Percentiles rank a stretch among this genome's conserved stretches.
Conservation (phyloP, 202 grass and related monocot genomes). For the Setaria viridis region DNA sequence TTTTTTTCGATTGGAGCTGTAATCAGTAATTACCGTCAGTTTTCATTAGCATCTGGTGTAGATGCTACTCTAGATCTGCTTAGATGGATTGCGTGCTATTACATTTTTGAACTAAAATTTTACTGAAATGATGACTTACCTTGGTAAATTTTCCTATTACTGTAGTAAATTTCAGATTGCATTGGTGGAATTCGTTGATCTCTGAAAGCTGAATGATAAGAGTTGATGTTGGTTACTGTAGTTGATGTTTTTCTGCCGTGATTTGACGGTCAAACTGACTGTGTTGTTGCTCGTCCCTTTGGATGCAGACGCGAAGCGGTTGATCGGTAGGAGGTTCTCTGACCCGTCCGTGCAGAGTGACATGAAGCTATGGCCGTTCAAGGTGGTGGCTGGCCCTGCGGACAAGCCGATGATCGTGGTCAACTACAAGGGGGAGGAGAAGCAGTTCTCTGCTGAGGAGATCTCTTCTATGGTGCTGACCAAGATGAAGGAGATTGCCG, state of each 20-base stretch:
- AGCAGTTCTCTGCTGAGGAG: constrained; percentile 79
- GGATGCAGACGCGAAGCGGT: constrained; percentile 77
- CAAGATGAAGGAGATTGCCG: constrained; percentile 85
- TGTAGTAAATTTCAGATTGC: not conserved
- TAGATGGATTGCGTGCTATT: not conserved
- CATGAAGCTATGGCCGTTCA: constrained; percentile 95
- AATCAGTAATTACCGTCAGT: not conserved
- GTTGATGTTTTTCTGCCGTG: not conserved
- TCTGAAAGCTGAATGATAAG: not conserved
- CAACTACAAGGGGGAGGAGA: constrained; percentile 90
- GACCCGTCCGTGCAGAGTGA: constrained; percentile 85
- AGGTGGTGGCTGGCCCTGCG: constrained; percentile 68
- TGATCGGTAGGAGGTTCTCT: constrained; percentile 77
- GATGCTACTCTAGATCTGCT: not conserved
- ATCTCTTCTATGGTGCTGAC: constrained; percentile 90
- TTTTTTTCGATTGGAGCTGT: not conserved
- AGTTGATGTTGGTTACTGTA: too few relatives aligned
- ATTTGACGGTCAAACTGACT: constrained; percentile 3
- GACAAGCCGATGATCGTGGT: constrained; percentile 95
- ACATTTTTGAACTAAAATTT: not conserved
- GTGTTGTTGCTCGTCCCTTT: not conserved
- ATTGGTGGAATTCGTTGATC: not conserved
- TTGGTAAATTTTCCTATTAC: too few relatives aligned
- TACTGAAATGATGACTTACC: not conserved
- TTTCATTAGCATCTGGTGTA: not conserved